Evolutionary conservation across 2,329 filamentous ascomycete genomes (phyloP).

Genomic region (Stagonosporopsis rhizophila): DNA sequence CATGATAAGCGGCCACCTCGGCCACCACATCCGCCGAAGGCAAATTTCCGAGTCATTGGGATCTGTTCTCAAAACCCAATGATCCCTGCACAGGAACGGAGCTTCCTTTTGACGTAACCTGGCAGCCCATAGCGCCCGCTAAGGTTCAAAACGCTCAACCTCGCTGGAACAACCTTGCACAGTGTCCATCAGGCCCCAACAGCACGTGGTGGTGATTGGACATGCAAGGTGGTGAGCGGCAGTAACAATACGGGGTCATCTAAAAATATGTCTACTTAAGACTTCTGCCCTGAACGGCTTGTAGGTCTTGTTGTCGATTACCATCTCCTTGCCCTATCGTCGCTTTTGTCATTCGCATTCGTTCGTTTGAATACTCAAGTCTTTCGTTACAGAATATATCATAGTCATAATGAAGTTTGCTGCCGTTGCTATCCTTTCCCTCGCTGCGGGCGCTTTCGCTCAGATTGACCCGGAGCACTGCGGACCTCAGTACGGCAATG

Average conservation of each 20-base stretch:
- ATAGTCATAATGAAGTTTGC: slow-evolving; percentile 44
- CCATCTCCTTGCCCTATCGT: background rate
- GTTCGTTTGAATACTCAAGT: slow-evolving; percentile 4
- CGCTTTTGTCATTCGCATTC: background rate
- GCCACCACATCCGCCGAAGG: slow-evolving; percentile 3
- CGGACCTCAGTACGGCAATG: slow-evolving; percentile 43
- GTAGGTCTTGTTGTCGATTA: slow-evolving; percentile 1
- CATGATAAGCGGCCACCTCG: slow-evolving; percentile 6
- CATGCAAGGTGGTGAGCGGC: slow-evolving; percentile 13
- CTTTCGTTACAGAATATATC: slow-evolving; percentile 10
- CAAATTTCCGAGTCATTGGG: slow-evolving; percentile 16
- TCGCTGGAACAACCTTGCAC: slow-evolving; percentile 10
- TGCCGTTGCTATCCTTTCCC: slow-evolving; percentile 33
- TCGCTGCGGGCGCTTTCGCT: slow-evolving; percentile 38
- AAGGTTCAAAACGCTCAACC: slow-evolving; percentile 19
- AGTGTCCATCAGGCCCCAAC: slow-evolving; percentile 9
- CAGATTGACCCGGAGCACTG: slow-evolving; percentile 41
- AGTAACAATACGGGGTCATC: slow-evolving; percentile 24
- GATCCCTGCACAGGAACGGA: slow-evolving; percentile 25
- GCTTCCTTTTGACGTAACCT: slow-evolving; percentile 19
- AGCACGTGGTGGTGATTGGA: slow-evolving; percentile 23
- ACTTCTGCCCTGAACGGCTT: slow-evolving; percentile 9
- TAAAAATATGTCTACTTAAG: slow-evolving; percentile 21
- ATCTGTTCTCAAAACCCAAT: background rate
- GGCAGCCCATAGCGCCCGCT: slow-evolving; percentile 26